Conservation (phyloP, 768 basidiomycete species). For the Sarcodon aspratus region DNA sequence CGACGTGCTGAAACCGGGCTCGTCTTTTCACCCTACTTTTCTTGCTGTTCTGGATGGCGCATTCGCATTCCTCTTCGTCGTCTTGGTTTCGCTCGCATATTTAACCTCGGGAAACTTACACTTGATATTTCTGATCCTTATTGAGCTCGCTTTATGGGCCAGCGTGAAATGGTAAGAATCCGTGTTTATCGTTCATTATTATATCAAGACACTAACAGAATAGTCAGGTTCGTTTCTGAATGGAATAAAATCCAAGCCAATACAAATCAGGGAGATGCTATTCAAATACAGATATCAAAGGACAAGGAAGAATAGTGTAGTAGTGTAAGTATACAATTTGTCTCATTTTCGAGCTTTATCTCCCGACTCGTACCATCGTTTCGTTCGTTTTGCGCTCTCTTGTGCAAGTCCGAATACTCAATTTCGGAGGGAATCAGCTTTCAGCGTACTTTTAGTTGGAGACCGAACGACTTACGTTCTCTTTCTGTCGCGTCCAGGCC, state of each 20-base stretch:
- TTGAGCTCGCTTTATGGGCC: slow-evolving; percentile 63
- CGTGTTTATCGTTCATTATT: slow-evolving; percentile 2
- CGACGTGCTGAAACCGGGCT: slow-evolving; percentile 60
- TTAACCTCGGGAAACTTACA: slow-evolving; percentile 58
- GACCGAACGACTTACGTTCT: slow-evolving; percentile 47
- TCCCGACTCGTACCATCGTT: slow-evolving; percentile 76
- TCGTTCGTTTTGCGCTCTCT: slow-evolving; percentile 66
- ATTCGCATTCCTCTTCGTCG: slow-evolving; percentile 44
- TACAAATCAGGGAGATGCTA: not conserved
- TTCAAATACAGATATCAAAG: slow-evolving; percentile 1
- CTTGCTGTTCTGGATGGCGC: slow-evolving; percentile 51
- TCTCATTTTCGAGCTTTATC: slow-evolving; percentile 39
- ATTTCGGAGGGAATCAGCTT: slow-evolving; percentile 1
- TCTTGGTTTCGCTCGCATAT: slow-evolving; percentile 47
- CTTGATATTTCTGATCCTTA: slow-evolving; percentile 50
- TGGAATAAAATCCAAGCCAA: slow-evolving; percentile 5
- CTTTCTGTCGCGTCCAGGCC: slow-evolving; percentile 90
- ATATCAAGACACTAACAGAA: slow-evolving; percentile 5
- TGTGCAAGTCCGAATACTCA: slow-evolving; percentile 82
- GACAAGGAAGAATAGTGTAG: not conserved
- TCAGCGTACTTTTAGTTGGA: not conserved
- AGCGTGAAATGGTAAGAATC: slow-evolving; percentile 63
- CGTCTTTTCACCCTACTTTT: slow-evolving; percentile 63
- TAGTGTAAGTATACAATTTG: not conserved
- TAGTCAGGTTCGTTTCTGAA: slow-evolving; percentile 21